phyloP scores from a whole-genome alignment of 257 asterid species.

The Solanum dulcamara region DNA sequence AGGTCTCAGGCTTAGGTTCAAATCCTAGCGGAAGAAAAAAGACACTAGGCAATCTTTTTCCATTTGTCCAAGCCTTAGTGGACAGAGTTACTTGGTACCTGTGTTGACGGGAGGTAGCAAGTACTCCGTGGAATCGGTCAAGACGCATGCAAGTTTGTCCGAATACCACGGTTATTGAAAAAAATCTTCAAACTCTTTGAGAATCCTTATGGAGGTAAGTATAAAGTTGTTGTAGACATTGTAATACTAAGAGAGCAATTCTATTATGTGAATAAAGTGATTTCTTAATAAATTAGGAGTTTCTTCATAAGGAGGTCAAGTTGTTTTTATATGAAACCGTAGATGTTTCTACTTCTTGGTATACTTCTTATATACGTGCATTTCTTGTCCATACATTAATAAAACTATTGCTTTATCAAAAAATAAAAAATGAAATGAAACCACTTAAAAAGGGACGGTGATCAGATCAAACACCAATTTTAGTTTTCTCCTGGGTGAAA shows the following conservation, averaged over 20 bases:
- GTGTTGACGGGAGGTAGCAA: neutral
- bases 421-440: neutral
- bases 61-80: neutral
- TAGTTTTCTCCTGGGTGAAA: neutral
- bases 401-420: neutral
- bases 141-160: neutral
- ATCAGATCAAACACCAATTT: neutral
- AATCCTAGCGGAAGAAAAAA: neutral
- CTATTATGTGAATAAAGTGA: neutral
- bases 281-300: neutral
- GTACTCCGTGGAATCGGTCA: neutral
- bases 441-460: neutral
- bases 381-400: neutral
- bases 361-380: neutral
- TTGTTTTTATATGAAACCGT: neutral
- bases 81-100: neutral
- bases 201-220: neutral
- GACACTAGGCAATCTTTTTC: neutral
- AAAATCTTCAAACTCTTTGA: neutral
- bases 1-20: neutral
- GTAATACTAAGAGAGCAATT: neutral
- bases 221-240: neutral
- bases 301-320: neutral
- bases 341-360: neutral
- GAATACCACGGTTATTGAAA: neutral